Conservation (phyloP, 257 asterid genomes). For the Solanum ossicruentum region DNA sequence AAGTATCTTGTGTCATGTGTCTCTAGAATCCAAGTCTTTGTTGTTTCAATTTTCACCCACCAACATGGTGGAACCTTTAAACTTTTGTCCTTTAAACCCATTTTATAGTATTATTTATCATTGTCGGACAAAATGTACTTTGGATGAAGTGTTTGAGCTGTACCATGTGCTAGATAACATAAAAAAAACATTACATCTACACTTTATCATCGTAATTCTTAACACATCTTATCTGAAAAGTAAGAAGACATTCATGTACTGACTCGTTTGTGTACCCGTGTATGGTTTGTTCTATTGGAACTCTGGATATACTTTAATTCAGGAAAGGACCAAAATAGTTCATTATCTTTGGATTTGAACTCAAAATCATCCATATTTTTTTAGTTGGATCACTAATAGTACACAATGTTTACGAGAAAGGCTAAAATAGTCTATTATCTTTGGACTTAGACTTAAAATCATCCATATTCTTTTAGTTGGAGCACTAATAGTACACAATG, state of each 20-base stretch:
- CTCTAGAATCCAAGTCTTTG: neutral
- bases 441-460: no score
- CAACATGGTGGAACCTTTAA: neutral
- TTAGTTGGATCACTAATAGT: no score
- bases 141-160: neutral
- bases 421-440: no score
- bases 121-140: neutral
- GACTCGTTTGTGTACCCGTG: neutral
- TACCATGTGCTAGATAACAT: conserved; percentile 1
- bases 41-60: neutral
- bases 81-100: neutral
- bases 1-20: neutral
- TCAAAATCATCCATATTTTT: no score
- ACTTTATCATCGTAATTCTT: neutral
- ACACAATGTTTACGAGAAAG: no score
- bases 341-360: no score
- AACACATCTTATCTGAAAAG: neutral
- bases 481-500: no score
- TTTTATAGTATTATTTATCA: neutral
- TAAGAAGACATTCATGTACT: neutral
- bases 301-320: neutral
- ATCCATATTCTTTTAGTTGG: no score
- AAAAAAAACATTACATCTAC: neutral
- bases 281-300: neutral
- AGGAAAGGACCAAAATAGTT: no score